These are phyloP conservation scores for Carex cristatella DNA, from an alignment of 176 grass and related monocot species.

Conservation along the genomic window DNA sequence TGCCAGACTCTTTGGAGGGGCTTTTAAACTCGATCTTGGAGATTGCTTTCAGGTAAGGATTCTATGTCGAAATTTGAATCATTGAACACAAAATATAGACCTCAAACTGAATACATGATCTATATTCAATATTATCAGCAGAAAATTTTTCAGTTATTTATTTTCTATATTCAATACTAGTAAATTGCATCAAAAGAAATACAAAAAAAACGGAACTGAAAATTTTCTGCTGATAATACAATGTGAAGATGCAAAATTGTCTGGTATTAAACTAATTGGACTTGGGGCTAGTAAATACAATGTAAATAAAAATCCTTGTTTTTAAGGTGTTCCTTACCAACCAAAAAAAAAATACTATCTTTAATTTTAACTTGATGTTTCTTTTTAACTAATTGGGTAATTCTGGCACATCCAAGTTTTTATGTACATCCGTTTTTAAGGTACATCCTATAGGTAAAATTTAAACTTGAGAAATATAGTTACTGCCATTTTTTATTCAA, in stretches of 20 bases:
- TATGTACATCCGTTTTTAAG: too few species aligned
- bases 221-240: too few species aligned
- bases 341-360: neutral
- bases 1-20: slow-evolving; percentile 27
- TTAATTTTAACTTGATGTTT: neutral
- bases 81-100: neutral
- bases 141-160: neutral
- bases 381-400: neutral
- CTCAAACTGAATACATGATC: neutral
- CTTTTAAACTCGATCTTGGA: slow-evolving; percentile 50
- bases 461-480: too few species aligned
- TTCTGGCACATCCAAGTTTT: too few species aligned
- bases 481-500: too few species aligned
- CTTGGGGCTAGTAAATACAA: too few species aligned
- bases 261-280: neutral
- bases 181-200: neutral
- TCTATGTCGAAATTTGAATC: neutral
- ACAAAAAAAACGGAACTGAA: neutral
- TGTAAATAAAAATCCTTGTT: neutral
- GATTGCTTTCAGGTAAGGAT: slow-evolving; percentile 39
- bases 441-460: too few species aligned
- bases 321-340: neutral
- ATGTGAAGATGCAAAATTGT: neutral
- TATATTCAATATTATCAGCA: too few species aligned
- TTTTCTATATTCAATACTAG: neutral